These are phyloP conservation scores for Lepidium aucheri DNA, from an alignment of 345 rosid genomes.

Conservation along the genomic window DNA sequence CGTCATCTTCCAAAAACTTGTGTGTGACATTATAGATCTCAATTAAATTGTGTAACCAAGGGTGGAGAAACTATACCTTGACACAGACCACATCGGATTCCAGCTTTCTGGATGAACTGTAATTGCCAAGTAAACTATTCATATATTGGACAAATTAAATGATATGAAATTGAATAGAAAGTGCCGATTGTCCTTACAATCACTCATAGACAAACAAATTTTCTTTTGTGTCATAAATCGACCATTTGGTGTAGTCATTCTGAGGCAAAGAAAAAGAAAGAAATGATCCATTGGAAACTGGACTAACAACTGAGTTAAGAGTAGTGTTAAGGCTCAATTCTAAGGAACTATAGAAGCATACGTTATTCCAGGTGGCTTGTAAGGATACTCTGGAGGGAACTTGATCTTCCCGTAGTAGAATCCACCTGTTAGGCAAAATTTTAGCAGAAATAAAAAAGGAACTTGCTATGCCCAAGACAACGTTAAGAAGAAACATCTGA, in stretches of 20 bases:
- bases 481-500: conserved; percentile 7
- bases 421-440: conserved; percentile 34
- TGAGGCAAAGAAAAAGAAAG: neutral
- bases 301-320: neutral
- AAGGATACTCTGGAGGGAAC: conserved; percentile 96
- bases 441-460: neutral
- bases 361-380: conserved; percentile 99
- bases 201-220: conserved; percentile 98
- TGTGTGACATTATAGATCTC: neutral
- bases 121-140: conserved; percentile 17
- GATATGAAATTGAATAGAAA: neutral
- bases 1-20: neutral
- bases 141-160: neutral
- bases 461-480: neutral
- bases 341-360: conserved; percentile 24
- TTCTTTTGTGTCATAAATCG: conserved; percentile 95
- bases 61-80: conserved; percentile 47
- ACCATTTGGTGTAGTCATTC: conserved; percentile 92
- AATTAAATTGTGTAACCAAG: neutral
- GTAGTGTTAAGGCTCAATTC: conserved; percentile 16
- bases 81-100: conserved; percentile 99
- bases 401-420: conserved; percentile 90
- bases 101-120: conserved; percentile 99
- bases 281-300: neutral
- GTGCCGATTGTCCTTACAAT: conserved; percentile 52